phyloP scores from a whole-genome alignment of 2,329 filamentous ascomycete species.

The Raffaelea albimanens region DNA sequence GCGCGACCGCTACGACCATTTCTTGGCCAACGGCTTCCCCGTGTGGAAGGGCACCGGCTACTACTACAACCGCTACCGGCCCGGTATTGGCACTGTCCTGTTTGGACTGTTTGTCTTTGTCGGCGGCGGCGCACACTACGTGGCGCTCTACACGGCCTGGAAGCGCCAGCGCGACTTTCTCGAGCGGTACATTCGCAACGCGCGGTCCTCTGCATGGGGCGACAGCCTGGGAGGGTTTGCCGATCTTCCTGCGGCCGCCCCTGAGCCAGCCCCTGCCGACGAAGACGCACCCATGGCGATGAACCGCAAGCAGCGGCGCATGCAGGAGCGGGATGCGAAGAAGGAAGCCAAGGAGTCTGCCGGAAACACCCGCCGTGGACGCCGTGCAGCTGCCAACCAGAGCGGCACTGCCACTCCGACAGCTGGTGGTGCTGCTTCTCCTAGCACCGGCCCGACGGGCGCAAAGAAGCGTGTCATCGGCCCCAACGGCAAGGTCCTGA shows the following conservation, averaged over 20 bases:
- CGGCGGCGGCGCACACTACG: slow-evolving; percentile 81
- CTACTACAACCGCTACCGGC: slow-evolving; percentile 92
- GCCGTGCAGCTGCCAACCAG: slow-evolving; percentile 22
- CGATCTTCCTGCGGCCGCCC: too few relatives aligned
- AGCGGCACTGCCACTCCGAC: slow-evolving; percentile 20
- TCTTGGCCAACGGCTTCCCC: slow-evolving; percentile 86
- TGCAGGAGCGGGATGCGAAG: slow-evolving; percentile 77
- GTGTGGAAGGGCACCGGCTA: slow-evolving; percentile 96
- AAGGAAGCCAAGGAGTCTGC: slow-evolving; percentile 54
- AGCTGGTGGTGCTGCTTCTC: slow-evolving; percentile 21
- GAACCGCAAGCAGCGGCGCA: slow-evolving; percentile 79
- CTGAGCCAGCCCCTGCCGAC: slow-evolving; percentile 17
- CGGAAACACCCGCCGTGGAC: slow-evolving; percentile 21
- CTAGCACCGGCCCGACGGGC: slow-evolving; percentile 55
- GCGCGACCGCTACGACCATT: slow-evolving; percentile 89
- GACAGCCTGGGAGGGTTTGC: slow-evolving; percentile 63
- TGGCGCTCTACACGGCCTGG: slow-evolving; percentile 76
- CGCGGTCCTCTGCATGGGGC: slow-evolving; percentile 82
- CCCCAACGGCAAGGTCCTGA: slow-evolving; percentile 88
- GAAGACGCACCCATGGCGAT: slow-evolving; percentile 39
- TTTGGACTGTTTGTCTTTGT: slow-evolving; percentile 71
- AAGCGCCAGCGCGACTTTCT: slow-evolving; percentile 87
- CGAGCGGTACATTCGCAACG: slow-evolving; percentile 82
- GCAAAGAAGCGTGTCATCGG: slow-evolving; percentile 81
- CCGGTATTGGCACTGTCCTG: slow-evolving; percentile 78